A percentile compares a stretch with the other conserved stretches of the same genome.
Conservation (phyloP, 805 yeast species). For the Phaffomyces opuntiae region DNA sequence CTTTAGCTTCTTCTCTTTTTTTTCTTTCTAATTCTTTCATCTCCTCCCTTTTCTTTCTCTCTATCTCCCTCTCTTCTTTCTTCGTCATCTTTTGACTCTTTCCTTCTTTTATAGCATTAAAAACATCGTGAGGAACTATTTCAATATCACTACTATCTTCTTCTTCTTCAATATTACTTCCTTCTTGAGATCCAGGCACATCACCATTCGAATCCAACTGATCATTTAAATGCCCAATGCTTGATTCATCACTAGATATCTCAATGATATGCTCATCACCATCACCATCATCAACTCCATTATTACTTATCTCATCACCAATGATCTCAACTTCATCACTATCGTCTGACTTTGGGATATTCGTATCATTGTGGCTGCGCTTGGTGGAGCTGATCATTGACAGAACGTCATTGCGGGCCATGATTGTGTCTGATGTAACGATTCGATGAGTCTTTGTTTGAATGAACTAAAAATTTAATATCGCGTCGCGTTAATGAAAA, state of each 20-base stretch:
- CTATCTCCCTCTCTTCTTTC: slow-evolving; percentile 6
- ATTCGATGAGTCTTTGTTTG: too few relatives aligned
- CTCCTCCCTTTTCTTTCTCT: slow-evolving; percentile 20
- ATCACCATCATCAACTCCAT: not conserved
- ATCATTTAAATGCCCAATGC: not conserved
- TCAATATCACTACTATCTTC: too few relatives aligned
- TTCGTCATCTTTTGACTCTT: not conserved
- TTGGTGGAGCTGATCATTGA: not conserved
- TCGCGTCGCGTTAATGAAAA: too few relatives aligned
- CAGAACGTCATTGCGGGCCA: slow-evolving; percentile 1
- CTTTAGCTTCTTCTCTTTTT: slow-evolving; percentile 20
- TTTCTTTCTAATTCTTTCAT: slow-evolving; percentile 27
- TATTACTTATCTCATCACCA: not conserved
- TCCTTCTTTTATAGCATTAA: too few relatives aligned
- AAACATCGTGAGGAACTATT: too few relatives aligned
- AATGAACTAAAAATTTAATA: too few relatives aligned
- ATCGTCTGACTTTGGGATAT: too few relatives aligned
- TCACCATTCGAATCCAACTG: not conserved
- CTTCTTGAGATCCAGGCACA: too few relatives aligned
- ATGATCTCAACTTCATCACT: not conserved
- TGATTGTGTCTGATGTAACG: not conserved
- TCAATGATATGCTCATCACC: not conserved
- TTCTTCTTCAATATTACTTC: too few relatives aligned
- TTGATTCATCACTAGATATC: not conserved
- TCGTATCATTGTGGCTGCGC: not conserved